Conservation (phyloP, 2,329 filamentous ascomycete genomes). For the Botrytis paeoniae region DNA sequence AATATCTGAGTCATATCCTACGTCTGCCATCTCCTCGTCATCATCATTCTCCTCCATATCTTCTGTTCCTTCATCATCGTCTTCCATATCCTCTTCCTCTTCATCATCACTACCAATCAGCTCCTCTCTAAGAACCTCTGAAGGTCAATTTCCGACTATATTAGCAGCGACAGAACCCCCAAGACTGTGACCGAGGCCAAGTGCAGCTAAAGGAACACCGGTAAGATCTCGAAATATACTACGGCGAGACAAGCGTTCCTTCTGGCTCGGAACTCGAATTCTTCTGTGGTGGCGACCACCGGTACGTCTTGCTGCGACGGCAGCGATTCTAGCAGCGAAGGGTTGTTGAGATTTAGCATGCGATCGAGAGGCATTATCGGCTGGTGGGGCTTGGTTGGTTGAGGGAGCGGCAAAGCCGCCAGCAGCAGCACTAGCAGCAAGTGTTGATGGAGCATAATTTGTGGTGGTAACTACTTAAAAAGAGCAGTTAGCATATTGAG, state of each 20-base stretch:
- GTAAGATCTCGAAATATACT: not conserved
- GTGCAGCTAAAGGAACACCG: not conserved
- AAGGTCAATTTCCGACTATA: not conserved
- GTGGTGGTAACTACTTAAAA: not conserved
- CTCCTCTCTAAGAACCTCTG: not conserved
- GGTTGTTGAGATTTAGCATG: not conserved
- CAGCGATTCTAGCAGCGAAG: not conserved
- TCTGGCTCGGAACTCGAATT: not conserved
- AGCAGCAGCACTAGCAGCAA: not conserved
- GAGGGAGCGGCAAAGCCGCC: not conserved
- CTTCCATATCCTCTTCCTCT: not conserved
- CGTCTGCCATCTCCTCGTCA: not conserved
- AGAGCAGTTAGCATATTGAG: not conserved
- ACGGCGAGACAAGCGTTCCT: not conserved
- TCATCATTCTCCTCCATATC: not conserved
- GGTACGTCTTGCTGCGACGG: not conserved
- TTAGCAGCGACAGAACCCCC: not conserved
- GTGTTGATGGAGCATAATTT: rapidly evolving
- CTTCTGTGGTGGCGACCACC: not conserved
- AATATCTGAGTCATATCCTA: rapidly evolving
- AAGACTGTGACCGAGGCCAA: not conserved
- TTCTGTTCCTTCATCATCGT: not conserved
- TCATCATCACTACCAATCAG: not conserved
- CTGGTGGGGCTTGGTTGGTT: not conserved
- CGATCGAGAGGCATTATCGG: not conserved